Evolutionary conservation across 345 rosid species (phyloP).

Genomic region (Odontarrhena argentea): DNA sequence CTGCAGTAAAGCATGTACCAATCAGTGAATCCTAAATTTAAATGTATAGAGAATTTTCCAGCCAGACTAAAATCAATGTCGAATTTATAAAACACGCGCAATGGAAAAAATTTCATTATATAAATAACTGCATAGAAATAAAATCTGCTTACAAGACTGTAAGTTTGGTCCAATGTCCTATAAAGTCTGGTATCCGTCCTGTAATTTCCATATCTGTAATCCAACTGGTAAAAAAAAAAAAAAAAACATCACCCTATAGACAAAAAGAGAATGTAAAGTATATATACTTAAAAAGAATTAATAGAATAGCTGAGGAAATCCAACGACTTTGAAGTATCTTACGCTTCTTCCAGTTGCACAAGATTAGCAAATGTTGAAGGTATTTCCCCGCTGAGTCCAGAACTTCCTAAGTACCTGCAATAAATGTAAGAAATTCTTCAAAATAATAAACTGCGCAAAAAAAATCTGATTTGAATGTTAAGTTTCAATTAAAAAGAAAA

Average conservation of each 20-base stretch:
- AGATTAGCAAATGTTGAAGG: conserved; percentile 55
- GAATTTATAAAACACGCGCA: neutral
- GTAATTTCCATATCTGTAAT: conserved; percentile 51
- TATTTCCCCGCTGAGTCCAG: conserved; percentile 62
- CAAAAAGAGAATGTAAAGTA: conserved; percentile 9
- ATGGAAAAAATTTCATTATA: neutral
- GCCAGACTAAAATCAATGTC: neutral
- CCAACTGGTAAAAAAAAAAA: conserved; percentile 39
- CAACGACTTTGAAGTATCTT: conserved; percentile 12
- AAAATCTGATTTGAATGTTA: neutral
- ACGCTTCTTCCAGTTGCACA: conserved; percentile 37
- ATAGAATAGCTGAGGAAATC: neutral
- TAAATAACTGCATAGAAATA: neutral
- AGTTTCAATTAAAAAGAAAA: no score
- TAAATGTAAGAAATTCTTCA: neutral
- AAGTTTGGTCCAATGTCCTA: conserved; percentile 59
- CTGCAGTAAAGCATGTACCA: conserved; percentile 40
- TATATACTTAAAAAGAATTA: neutral
- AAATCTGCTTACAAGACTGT: conserved; percentile 45
- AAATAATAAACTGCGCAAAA: neutral
- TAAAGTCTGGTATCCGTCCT: conserved; percentile 59
- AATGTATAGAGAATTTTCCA: neutral
- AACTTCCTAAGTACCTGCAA: conserved; percentile 56
- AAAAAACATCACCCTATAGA: neutral
- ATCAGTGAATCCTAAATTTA: neutral